These are phyloP conservation scores for Tetrahymena malaccensis DNA, from an alignment of 73 alveolate genomes.

Conservation along the genomic window DNA sequence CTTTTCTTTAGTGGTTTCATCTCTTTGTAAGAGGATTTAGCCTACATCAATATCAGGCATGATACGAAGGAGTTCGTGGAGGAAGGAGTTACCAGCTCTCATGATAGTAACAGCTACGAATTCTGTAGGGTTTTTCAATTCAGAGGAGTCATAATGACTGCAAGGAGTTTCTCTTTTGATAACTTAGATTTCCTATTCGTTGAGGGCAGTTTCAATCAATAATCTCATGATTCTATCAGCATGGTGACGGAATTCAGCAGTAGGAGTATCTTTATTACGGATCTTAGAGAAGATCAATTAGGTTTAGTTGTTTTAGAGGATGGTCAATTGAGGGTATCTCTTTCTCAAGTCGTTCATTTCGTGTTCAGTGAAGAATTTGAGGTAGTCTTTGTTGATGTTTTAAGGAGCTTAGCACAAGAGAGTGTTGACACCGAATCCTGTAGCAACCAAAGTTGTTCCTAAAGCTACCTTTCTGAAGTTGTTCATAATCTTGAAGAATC, in stretches of 20 bases:
- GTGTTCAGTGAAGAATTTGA: not conserved
- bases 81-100: slow-evolving; percentile 77
- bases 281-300: slow-evolving; percentile 12
- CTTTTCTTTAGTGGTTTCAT: slow-evolving; percentile 46
- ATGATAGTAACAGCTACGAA: slow-evolving; percentile 53
- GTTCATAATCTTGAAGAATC: not conserved
- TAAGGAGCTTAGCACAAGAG: not conserved
- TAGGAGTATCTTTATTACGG: slow-evolving; percentile 9
- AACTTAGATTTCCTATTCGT: slow-evolving; percentile 43
- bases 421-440: not conserved
- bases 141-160: slow-evolving; percentile 49
- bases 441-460: not conserved
- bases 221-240: slow-evolving; percentile 64
- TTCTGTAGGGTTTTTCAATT: slow-evolving; percentile 37
- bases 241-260: slow-evolving; percentile 48
- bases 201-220: slow-evolving; percentile 57
- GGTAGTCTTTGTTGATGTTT: not conserved
- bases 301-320: not conserved
- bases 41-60: slow-evolving; percentile 66
- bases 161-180: slow-evolving; percentile 45
- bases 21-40: slow-evolving; percentile 66
- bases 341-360: slow-evolving; percentile 1
- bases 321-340: slow-evolving; percentile 3
- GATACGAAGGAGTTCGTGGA: slow-evolving; percentile 42
- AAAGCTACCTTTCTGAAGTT: not conserved